Evolutionary conservation across 2,329 filamentous ascomycete species (phyloP).

Genomic region (Pezicula radicicola): DNA sequence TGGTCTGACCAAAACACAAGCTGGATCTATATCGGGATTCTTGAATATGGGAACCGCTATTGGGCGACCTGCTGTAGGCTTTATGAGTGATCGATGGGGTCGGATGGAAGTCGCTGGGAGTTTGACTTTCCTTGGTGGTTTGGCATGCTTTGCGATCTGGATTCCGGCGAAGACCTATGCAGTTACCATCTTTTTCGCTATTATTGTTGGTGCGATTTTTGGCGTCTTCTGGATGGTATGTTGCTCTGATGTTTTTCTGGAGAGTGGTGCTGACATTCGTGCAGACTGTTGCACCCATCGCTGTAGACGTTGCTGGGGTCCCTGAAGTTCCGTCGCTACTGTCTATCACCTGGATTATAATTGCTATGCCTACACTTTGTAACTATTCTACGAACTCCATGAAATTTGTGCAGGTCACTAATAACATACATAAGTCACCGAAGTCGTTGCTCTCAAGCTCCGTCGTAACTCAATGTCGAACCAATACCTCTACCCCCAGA

Average conservation of each 20-base stretch:
- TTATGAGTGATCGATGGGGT: constrained; percentile 40
- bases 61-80: constrained; percentile 42
- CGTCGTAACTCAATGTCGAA: constrained; percentile 22
- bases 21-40: constrained; percentile 36
- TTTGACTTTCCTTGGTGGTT: constrained; percentile 34
- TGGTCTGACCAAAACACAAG: constrained; percentile 36
- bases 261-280: background rate
- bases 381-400: constrained; percentile 7
- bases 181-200: constrained; percentile 38
- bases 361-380: constrained; percentile 34
- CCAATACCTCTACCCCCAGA: constrained; percentile 34
- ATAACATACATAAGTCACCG: constrained; percentile 24
- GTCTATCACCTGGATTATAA: constrained; percentile 33
- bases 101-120: constrained; percentile 37
- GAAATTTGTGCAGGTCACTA: background rate
- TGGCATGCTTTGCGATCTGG: constrained; percentile 42
- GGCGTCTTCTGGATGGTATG: constrained; percentile 45
- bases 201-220: constrained; percentile 40
- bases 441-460: constrained; percentile 39
- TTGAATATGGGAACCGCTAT: constrained; percentile 45
- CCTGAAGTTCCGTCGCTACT: constrained; percentile 36
- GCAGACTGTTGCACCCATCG: constrained; percentile 37
- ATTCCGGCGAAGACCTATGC: constrained; percentile 39
- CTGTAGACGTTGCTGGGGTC: constrained; percentile 37
- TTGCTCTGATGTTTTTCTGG: background rate